Percentiles rank a stretch among this genome's conserved stretches.
Evolutionary conservation across 2,329 filamentous ascomycete species (phyloP).

Genomic region (Trichophyton equinum): DNA sequence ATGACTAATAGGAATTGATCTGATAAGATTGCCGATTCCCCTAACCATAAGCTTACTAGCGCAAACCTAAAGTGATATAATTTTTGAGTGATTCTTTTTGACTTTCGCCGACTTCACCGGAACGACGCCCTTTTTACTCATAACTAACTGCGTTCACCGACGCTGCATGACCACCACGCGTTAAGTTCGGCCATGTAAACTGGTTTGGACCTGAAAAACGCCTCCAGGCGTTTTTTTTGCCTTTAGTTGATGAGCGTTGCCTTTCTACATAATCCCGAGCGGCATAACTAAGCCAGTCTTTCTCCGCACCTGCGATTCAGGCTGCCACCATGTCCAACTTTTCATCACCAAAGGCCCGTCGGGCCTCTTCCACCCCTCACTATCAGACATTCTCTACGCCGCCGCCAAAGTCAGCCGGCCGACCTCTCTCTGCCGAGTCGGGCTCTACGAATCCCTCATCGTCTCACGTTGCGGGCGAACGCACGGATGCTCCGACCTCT

Average conservation of each 20-base stretch:
- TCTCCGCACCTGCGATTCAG: background rate
- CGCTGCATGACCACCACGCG: background rate
- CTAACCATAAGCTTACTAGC: background rate
- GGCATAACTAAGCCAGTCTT: background rate
- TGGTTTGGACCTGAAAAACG: background rate
- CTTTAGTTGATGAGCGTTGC: background rate
- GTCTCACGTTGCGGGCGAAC: background rate
- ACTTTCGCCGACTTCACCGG: background rate
- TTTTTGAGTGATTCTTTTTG: background rate
- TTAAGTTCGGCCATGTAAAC: slow-evolving; percentile 1
- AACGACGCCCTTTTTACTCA: background rate
- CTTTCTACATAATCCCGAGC: background rate
- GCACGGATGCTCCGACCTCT: slow-evolving; percentile 17
- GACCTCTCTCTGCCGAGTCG: slow-evolving; percentile 32
- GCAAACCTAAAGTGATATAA: background rate
- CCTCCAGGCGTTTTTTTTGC: slow-evolving; percentile 2
- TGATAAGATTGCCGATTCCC: background rate
- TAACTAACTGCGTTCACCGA: too few relatives aligned
- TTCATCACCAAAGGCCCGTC: slow-evolving; percentile 3
- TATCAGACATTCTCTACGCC: slow-evolving; percentile 39
- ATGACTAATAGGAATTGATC: background rate
- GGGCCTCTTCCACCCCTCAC: slow-evolving; percentile 24
- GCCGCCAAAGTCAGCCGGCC: slow-evolving; percentile 35
- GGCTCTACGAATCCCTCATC: slow-evolving; percentile 22
- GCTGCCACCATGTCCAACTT: background rate